Percentiles rank a stretch among this genome's conserved stretches.
Evolutionary conservation across 108 stramenopile species (phyloP).

Genomic region (Chaetoceros muelleri): DNA sequence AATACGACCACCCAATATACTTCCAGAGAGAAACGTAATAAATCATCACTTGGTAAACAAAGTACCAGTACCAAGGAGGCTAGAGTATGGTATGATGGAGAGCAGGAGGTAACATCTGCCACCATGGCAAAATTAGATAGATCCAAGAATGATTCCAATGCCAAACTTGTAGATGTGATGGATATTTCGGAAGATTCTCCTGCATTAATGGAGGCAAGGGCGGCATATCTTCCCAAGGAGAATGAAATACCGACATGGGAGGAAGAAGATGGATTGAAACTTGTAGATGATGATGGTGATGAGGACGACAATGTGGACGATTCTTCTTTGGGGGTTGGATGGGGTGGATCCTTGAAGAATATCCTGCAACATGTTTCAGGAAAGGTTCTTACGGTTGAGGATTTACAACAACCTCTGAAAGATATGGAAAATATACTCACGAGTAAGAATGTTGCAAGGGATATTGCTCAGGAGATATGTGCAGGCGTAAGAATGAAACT

Average conservation of each 20-base stretch:
- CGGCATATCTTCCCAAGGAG: slow-evolving; percentile 72
- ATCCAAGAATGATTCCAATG: slow-evolving; percentile 29
- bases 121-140: slow-evolving; percentile 61
- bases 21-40: not conserved
- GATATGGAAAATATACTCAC: slow-evolving; percentile 77
- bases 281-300: slow-evolving; percentile 18
- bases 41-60: not conserved
- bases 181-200: slow-evolving; percentile 26
- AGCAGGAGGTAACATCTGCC: slow-evolving; percentile 65
- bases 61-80: slow-evolving; percentile 42
- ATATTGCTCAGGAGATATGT: slow-evolving; percentile 73
- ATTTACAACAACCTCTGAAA: slow-evolving; percentile 61
- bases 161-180: slow-evolving; percentile 8
- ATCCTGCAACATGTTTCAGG: slow-evolving; percentile 46
- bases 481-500: slow-evolving; percentile 37
- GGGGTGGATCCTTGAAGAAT: slow-evolving; percentile 43
- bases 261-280: slow-evolving; percentile 38
- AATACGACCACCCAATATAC: too few species aligned
- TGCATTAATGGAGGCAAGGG: slow-evolving; percentile 78
- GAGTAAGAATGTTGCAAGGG: slow-evolving; percentile 83
- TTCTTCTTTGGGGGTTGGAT: slow-evolving; percentile 12
- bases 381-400: slow-evolving; percentile 46
- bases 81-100: slow-evolving; percentile 73
- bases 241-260: slow-evolving; percentile 72
- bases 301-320: slow-evolving; percentile 21